phyloP scores from a whole-genome alignment of 2,329 filamentous ascomycete species.

The Aspergillus tubingensis region DNA sequence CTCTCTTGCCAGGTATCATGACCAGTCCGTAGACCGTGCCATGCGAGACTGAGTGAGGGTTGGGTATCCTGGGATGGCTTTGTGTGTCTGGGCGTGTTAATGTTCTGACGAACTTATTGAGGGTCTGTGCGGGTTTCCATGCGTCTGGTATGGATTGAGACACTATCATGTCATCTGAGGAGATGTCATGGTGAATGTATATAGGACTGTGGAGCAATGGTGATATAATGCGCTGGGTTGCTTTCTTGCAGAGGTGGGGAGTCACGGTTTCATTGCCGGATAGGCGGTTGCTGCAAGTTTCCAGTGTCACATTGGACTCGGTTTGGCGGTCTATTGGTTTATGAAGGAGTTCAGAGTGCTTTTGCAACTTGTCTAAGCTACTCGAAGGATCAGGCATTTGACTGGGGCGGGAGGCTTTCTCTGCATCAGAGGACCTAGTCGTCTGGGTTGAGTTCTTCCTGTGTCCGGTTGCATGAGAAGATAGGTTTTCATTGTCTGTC shows the following conservation, averaged over 20 bases:
- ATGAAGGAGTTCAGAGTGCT: not conserved
- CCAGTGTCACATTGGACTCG: not conserved
- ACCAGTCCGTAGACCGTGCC: not conserved
- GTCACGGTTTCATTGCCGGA: no score
- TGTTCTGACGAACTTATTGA: slow-evolving; percentile 7
- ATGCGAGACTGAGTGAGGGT: not conserved
- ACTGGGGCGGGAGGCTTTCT: not conserved
- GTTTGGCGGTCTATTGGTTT: not conserved
- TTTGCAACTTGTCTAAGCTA: not conserved
- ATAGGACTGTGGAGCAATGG: not conserved
- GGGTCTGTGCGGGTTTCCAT: not conserved
- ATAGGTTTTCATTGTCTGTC: slow-evolving; percentile 26
- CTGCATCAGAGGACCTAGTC: not conserved
- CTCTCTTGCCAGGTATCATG: not conserved
- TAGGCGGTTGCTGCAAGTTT: not conserved
- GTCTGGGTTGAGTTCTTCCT: slow-evolving; percentile 1
- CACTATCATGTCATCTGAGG: not conserved
- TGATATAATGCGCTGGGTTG: not conserved
- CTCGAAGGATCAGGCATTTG: not conserved
- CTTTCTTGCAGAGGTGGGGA: not conserved
- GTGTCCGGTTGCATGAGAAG: slow-evolving; percentile 17
- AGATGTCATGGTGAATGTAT: not conserved
- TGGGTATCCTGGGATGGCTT: not conserved
- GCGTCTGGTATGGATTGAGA: not conserved
- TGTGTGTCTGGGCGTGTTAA: not conserved